Evolutionary conservation across 1,284 basidiomycete genomes (phyloP), one percentile per base, ranked within the genome.

Genomic region (Papiliotrema fonsecae): DNA sequence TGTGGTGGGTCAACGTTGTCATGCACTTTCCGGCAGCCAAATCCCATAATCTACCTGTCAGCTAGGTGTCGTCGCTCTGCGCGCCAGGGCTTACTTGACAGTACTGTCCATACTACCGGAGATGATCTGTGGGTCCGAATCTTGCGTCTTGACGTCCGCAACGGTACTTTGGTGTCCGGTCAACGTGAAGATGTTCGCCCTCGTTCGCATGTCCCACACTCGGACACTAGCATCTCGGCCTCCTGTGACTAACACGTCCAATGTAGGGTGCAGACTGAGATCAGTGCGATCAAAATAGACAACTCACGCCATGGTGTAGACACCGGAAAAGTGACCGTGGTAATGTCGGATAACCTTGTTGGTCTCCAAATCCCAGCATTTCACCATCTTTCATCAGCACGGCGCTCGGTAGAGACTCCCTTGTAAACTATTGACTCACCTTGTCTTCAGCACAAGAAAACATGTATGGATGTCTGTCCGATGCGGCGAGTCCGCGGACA

Each of bases 301-400:
- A 21, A 65, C 70, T 57, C 42, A 76, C 72, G 73, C 82, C 50
- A 96, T 78, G 0, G 88, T 78, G 68, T 98, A 98, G 21, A 98
- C 92, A 43, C 96, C 94, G 1, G 92, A 97, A 31, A 96, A 81
- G 73, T 98, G 94, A 1, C 94, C 94, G 67, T 97, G 92, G 71
- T 98, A 98, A 72, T 97, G 92, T 35, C 94, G 81, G 56, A 99
- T 97, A 55, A 98, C 94, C 73, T 97, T 97, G 79, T 99, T 99
- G 19, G 88, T 86, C 75, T 99, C 96, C 47, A 99, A 76, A 68
- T 99, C 94, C 96, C 96, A 98, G 66, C 96, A 98, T 77, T 97
- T 98, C 39, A 99, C 93, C 89, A 96, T 96, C 88, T 91, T 65
- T 16, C 47, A 16, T 50, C 40, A 54, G 46, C 47, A 19, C 21